Percentiles rank a stretch among this genome's conserved stretches.
Evolutionary conservation across 495 filamentous ascomycete species (phyloP).

Genomic region (Trypethelium eluteriae): DNA sequence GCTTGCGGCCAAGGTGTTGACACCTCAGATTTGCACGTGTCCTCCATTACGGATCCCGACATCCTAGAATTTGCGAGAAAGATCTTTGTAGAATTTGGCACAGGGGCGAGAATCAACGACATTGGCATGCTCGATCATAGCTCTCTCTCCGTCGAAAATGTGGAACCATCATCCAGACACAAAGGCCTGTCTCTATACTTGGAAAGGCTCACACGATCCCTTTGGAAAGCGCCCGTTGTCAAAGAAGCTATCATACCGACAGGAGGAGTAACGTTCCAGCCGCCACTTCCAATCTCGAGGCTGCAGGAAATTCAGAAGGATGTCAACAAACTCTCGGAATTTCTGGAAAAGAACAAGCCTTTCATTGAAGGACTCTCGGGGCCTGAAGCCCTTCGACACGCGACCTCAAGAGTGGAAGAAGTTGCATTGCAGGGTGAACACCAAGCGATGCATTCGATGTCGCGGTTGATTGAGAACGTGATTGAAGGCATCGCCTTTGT

Average conservation of each 20-base stretch:
- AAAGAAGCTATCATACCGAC: conserved; percentile 51
- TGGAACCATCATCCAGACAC: conserved; percentile 80
- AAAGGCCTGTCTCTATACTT: conserved; percentile 82
- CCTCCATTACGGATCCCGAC: conserved; percentile 66
- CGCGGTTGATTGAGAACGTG: conserved; percentile 71
- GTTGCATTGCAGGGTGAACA: conserved; percentile 86
- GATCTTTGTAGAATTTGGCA: conserved; percentile 83
- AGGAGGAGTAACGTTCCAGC: conserved; percentile 41
- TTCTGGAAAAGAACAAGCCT: conserved; percentile 73
- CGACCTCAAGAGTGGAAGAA: conserved; percentile 75
- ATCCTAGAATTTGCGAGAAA: conserved; percentile 75
- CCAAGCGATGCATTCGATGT: conserved; percentile 77
- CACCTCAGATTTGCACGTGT: conserved; percentile 59
- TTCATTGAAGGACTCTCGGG: conserved; percentile 90
- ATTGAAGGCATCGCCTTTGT: conserved; percentile 96
- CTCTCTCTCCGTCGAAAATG: conserved; percentile 59
- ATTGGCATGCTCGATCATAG: conserved; percentile 58
- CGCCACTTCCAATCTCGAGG: conserved; percentile 53
- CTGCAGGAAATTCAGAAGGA: conserved; percentile 70
- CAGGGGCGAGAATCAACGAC: conserved; percentile 68
- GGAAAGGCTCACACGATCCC: conserved; percentile 68
- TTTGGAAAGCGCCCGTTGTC: conserved; percentile 70
- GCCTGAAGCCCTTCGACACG: conserved; percentile 65
- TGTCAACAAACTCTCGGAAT: conserved; percentile 66
- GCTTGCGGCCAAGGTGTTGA: conserved; percentile 86